Evolutionary conservation across 2,329 filamentous ascomycete species (phyloP), one percentile per base, ranked within the genome.

Genomic region (Xylaria sp.): DNA sequence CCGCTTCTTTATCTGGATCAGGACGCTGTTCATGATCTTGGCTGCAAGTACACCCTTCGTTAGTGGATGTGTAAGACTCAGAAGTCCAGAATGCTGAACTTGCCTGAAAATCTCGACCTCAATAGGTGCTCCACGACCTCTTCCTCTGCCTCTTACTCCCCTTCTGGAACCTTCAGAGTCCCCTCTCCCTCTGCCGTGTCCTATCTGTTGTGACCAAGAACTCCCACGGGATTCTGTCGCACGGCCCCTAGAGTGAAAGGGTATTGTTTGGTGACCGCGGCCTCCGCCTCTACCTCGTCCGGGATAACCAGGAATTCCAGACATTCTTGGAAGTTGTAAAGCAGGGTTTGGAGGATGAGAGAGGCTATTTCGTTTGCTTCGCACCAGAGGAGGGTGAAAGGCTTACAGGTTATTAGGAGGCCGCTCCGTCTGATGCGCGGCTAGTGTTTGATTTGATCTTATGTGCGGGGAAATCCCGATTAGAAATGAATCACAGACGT

Each of bases 271-370:
- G 56, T 55, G 18, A 20, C 63, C 63, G 39, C 56, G 55, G 7
- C 56, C 63, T 54, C 44, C n/a, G 5, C 63, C 55, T 41, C 62
- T 48, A 46, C 63, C 55, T 25, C 46, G 44, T 15, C 56, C 56
- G 48, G 25, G 55, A 39, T 41, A 9, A 18, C 3, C 15, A 37
- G 55, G 34, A 23, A 46, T 34, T 41, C 44, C 44, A 9, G 59
- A 62, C 59, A 64, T 64, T 41, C 25, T 3, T n/a, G 3, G 9
- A 58, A 58, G 37, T 15, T 12, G 37, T 25, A n/a, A 44, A 28
- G 37, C 4, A 28, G 28, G 28, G 44, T 44, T 10, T 18, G 15
- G 9, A 13, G 28, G 37, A 28, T 2, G 20, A 44, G 20, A n/a
- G 41, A 18, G 41, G 15, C 6, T 8, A 8, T n/a, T 46, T 46